Conservation (phyloP, 345 rosid genomes). For the Citrus maxima region DNA sequence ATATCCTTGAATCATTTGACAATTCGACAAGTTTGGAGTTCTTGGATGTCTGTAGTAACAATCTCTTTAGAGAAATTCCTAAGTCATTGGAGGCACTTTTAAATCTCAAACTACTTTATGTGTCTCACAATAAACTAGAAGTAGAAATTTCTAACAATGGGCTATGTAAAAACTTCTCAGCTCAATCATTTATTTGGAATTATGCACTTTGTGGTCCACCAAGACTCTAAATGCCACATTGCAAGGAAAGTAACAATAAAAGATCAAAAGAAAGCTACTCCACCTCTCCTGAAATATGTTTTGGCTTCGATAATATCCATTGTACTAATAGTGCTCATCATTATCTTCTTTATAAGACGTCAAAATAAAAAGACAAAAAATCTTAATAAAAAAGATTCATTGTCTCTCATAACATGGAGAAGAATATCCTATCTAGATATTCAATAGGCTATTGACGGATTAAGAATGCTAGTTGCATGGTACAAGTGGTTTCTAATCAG, state of each 20-base stretch:
- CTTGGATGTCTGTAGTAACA: background rate
- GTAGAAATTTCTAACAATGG: background rate
- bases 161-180: background rate
- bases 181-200: background rate
- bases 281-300: background rate
- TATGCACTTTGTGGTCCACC: constrained; percentile 11
- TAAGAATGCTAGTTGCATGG: no score
- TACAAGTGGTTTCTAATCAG: no score
- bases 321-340: background rate
- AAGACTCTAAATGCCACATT: background rate
- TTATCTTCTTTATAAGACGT: background rate
- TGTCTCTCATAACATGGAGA: background rate
- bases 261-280: background rate
- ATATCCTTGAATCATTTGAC: constrained; percentile 3
- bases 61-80: background rate
- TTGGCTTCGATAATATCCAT: background rate
- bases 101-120: no score
- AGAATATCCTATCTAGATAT: background rate
- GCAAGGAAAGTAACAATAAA: background rate
- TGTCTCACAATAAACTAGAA: no score
- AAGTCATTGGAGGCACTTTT: no score
- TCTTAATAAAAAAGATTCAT: background rate
- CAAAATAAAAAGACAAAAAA: background rate
- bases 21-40: no score
- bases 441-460: background rate